Base-by-base conservation (phyloP, 1,139 yeast species). In the Geotrichum australiense region DNA sequence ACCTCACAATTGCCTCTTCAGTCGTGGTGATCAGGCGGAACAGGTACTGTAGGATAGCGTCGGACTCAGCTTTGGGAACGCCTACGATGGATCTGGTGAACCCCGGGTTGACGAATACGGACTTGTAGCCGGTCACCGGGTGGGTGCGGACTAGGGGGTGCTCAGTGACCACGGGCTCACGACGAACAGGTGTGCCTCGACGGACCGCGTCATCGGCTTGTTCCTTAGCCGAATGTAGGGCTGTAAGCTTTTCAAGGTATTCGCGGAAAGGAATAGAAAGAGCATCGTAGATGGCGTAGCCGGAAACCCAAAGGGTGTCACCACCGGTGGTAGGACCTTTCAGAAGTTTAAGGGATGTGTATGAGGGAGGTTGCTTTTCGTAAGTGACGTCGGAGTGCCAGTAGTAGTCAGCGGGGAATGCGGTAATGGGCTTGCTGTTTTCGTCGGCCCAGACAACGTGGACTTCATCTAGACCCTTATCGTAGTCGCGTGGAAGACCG, bases 331-430 rank as follows among this genome's bases (percentile, higher is more conserved):
- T 73, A 28, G 86, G 81, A 29, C 78, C 81, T 51, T 70, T 78
- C 38, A 74, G 61, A 45, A 78, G 71, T 39, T 76, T 69, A 52
- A 81, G 74, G 37, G 78, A 68, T 1, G 89, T 80, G 47, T 74
- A 65, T 1, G 79, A 74, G 3, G 89, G 83, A 6, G 87, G 83
- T 57, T 78, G 85, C 46, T 68, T 64, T 56, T 80, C 89, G 58
- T 79, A 80, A 18, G 83, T 70, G 26, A 77, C 78, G 57, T 81
- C 89, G 1, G 82, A 70, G 59, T 81, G 89, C 80, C 82, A 80
- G 32, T 55, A 42, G 38, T 51, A 56, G 41, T 61, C 47, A n/a
- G 31, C 23, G n/a, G 42, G 33, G 50, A 48, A 55, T 11, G 59
- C 55, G 6, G 53, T 46, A 32, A 49, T 50, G 21, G 63, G 62